Conservation (phyloP, 129 eudicot genomes). For the Ambrosia artemisiifolia region DNA sequence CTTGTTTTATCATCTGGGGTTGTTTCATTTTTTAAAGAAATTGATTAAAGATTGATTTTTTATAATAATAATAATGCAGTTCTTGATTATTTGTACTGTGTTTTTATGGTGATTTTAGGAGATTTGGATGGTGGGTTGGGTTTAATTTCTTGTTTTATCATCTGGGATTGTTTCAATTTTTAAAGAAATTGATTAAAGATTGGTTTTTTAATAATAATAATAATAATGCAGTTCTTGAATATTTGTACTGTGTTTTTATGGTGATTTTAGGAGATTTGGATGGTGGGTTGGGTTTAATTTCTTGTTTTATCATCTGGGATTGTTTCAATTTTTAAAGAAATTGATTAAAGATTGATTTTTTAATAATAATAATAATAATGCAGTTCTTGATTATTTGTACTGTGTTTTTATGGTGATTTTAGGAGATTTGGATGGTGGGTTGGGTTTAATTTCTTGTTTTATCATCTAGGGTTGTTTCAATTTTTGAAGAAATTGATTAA, state of each 20-base stretch:
- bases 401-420: background rate
- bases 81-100: background rate
- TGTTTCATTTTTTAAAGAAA: constrained; percentile 13
- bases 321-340: constrained; percentile 10
- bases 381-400: background rate
- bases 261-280: background rate
- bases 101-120: background rate
- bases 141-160: constrained; percentile 13
- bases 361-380: background rate
- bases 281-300: constrained; percentile 10
- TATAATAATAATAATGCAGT: background rate
- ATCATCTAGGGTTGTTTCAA: constrained; percentile 12
- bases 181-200: background rate
- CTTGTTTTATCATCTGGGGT: constrained; percentile 9
- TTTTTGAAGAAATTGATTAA: background rate
- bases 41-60: background rate
- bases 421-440: background rate
- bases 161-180: constrained; percentile 9
- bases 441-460: constrained; percentile 14
- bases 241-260: background rate
- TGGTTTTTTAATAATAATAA: background rate
- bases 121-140: background rate
- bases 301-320: constrained; percentile 8
- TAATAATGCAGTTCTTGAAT: background rate
- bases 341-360: background rate